Evolutionary conservation across 192 early-diverging fungal species (phyloP), one percentile per base, ranked within the genome.

Genomic region (Umbelopsis isabellina): DNA sequence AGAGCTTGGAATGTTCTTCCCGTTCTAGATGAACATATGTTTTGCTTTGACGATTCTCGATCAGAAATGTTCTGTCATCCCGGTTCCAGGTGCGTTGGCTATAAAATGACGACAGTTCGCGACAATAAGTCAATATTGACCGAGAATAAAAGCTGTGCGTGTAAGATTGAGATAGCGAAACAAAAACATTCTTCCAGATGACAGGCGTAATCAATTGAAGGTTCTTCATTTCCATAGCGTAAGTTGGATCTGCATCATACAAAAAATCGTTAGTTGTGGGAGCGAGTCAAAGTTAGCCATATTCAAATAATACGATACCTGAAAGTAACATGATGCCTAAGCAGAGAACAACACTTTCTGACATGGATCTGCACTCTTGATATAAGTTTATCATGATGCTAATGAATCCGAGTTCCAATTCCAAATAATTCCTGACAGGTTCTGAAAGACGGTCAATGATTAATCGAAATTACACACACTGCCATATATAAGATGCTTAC

Each of bases 361-460:
- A 44, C 33, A 77, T 45, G 18, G 51, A 53, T 7, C 37, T 48
- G 16, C 41, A 67, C 44, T 72, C 45, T 52, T 77, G 71, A 46
- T 70, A 69, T 27, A 77, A 15, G 46, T 77, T 73, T 1, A 73
- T 45, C 53, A 77, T 46, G 13, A 73, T 61, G 25, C 65, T 64
- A 21, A 77, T 53, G 47, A 77, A 69, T 3, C 69, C 44, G 21
- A 77, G 30, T 23, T 77, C 66, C 21, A 70, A 46, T 16, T 73
- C 65, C 25, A 77, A 47, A 41, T 77, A 77, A 18, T 52, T 50
- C 10, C 71, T 41, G 2, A 70, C 49, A 49, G 69, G 53, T 10
- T 46, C 71, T 70, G 50, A 35, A 8, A 68, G 45, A 41, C 4
- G 20, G n/a, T 33, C 10, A 61, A 13, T 20, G 4, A 18, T n/a